Evolutionary conservation across 139 green algal genomes (phyloP), one percentile per base, ranked within the genome.

Genomic region (Mychonastes homosphaera): DNA sequence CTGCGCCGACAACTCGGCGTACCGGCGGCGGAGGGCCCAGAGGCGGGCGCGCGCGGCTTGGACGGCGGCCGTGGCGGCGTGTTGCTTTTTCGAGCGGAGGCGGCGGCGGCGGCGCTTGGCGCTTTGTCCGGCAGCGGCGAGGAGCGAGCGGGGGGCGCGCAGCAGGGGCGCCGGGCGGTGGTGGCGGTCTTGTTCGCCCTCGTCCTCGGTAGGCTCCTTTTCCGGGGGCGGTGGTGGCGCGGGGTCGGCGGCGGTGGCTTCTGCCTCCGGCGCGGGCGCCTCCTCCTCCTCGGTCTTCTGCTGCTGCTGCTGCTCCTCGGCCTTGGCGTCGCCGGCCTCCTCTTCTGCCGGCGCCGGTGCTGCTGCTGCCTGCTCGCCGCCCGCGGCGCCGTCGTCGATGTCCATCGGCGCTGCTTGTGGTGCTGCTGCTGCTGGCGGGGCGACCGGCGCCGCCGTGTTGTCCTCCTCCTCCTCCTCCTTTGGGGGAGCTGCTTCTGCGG

Each of bases 21-120:
- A 67, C 30, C 57, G 57, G 36, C 61, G 61, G 32, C 54, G 53
- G 10, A 67, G 30, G 13, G 33, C 57, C 28, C 48, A 67, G 6
- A 36, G 23, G 21, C 28, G n/a, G n/a, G n/a, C n/a, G n/a, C n/a
- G n/a, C n/a, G n/a, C n/a, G n/a, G n/a, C n/a, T n/a, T n/a, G n/a
- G n/a, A n/a, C n/a, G n/a, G n/a, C n/a, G n/a, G n/a, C n/a, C n/a
- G n/a, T n/a, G n/a, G n/a, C n/a, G n/a, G n/a, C n/a, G n/a, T n/a
- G n/a, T n/a, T n/a, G n/a, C n/a, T n/a, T n/a, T n/a, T n/a, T n/a
- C n/a, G n/a, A n/a, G n/a, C n/a, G n/a, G n/a, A n/a, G n/a, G n/a
- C n/a, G n/a, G n/a, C n/a, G n/a, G n/a, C n/a, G n/a, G n/a, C n/a
- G n/a, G n/a, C n/a, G n/a, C n/a, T n/a, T n/a, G n/a, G n/a, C n/a